Percentiles rank a stretch among this genome's conserved stretches.
These are phyloP conservation scores for Steccherinum ochraceum DNA, from an alignment of 768 basidiomycete genomes.

Conservation along the genomic window DNA sequence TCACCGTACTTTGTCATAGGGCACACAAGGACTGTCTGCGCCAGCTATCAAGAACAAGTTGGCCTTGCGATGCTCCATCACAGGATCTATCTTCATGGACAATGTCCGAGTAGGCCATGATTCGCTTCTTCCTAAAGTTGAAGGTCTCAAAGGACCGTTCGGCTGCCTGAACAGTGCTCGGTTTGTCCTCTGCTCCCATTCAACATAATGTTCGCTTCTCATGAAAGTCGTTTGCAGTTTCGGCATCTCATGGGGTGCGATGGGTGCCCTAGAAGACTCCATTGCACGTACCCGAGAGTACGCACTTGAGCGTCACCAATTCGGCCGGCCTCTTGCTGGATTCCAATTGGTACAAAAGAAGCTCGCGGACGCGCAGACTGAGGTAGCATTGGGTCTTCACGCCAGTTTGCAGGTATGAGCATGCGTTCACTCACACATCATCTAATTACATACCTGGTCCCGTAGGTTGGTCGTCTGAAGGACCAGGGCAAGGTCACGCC, in stretches of 20 bases:
- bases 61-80: slow-evolving; percentile 78
- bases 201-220: not conserved
- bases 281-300: slow-evolving; percentile 72
- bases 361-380: slow-evolving; percentile 87
- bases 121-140: slow-evolving; percentile 69
- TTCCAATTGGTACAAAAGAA: slow-evolving; percentile 99
- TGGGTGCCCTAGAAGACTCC: slow-evolving; percentile 94
- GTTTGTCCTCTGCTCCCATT: slow-evolving; percentile 29
- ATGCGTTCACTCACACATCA: not conserved
- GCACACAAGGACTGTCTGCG: slow-evolving; percentile 71
- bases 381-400: slow-evolving; percentile 71
- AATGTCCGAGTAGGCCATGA: slow-evolving; percentile 72
- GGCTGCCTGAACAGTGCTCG: slow-evolving; percentile 89
- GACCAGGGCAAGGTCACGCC: slow-evolving; percentile 67
- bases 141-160: slow-evolving; percentile 81
- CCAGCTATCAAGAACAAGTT: slow-evolving; percentile 92
- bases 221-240: slow-evolving; percentile 37
- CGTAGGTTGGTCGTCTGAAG: slow-evolving; percentile 70
- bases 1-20: slow-evolving; percentile 36
- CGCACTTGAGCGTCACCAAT: slow-evolving; percentile 86
- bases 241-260: slow-evolving; percentile 92
- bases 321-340: slow-evolving; percentile 80
- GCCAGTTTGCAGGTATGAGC: slow-evolving; percentile 60
- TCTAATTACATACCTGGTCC: not conserved
- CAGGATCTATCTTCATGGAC: slow-evolving; percentile 91